Evolutionary conservation across 1,139 yeast species (phyloP).

Genomic region (Suhomyces kunorum): DNA sequence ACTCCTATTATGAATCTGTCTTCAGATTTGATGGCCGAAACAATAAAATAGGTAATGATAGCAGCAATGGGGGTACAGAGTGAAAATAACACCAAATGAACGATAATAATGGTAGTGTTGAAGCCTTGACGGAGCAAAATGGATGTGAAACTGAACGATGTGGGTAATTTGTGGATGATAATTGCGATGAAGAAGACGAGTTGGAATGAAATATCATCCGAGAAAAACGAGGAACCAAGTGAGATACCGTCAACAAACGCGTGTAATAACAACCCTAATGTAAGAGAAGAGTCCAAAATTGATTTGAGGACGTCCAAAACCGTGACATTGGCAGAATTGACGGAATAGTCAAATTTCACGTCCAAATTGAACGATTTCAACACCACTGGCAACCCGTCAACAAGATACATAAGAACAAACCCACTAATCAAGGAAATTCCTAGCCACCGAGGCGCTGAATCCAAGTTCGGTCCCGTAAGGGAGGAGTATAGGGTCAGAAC

Average conservation of each 20-base stretch:
- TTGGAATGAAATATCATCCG: conserved; percentile 47
- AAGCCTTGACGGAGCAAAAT: conserved; percentile 48
- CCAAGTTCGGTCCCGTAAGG: conserved; percentile 21
- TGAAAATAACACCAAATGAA: conserved; percentile 50
- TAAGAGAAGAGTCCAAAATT: conserved; percentile 39
- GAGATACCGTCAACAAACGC: conserved; percentile 77
- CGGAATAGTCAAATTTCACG: conserved; percentile 10
- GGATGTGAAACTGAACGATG: conserved; percentile 68
- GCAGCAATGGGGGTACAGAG: conserved; percentile 57
- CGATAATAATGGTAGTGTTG: conserved; percentile 31
- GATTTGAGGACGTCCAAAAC: conserved; percentile 18
- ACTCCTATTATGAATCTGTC: conserved; percentile 50
- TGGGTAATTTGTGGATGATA: conserved; percentile 73
- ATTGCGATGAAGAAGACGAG: conserved; percentile 59
- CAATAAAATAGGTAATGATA: conserved; percentile 43
- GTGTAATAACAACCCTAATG: conserved; percentile 66
- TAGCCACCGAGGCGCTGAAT: conserved; percentile 20
- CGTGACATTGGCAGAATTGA: conserved; percentile 1
- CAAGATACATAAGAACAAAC: conserved; percentile 50
- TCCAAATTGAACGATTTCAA: conserved; percentile 11
- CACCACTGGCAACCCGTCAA: conserved; percentile 38
- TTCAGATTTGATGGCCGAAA: conserved; percentile 25
- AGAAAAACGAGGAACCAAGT: conserved; percentile 59
- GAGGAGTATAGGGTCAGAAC: conserved; percentile 46
- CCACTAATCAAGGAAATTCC: conserved; percentile 48